phyloP scores from a whole-genome alignment of 805 yeast genomes.

The Blastobotrys chiropterorum region DNA sequence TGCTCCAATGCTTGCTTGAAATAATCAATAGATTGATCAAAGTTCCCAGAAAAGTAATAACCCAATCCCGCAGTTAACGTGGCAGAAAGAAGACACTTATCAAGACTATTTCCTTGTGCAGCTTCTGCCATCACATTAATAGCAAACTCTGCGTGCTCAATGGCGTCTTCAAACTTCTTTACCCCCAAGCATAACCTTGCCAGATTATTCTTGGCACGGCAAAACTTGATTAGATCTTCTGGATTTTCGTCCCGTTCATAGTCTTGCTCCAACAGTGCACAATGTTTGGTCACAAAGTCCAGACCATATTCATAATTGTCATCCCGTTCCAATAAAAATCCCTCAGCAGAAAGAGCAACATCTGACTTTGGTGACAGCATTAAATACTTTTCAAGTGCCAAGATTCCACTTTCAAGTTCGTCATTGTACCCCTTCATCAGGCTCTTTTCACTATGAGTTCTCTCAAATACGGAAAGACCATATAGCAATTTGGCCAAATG shows the following conservation, averaged over 20 bases:
- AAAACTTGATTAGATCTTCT: constrained; percentile 43
- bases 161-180: constrained; percentile 48
- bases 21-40: constrained; percentile 60
- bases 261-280: constrained; percentile 44
- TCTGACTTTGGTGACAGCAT: constrained; percentile 33
- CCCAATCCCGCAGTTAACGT: constrained; percentile 68
- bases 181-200: constrained; percentile 67
- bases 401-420: constrained; percentile 23
- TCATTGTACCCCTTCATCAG: not conserved
- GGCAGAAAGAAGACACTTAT: constrained; percentile 39
- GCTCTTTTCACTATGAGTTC: constrained; percentile 29
- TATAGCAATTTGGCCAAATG: constrained; percentile 66
- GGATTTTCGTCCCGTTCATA: constrained; percentile 54
- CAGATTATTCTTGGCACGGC: constrained; percentile 57
- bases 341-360: constrained; percentile 25
- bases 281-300: constrained; percentile 40
- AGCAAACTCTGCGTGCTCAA: constrained; percentile 54
- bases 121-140: constrained; percentile 36
- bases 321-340: constrained; percentile 53
- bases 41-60: constrained; percentile 54
- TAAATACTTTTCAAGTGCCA: constrained; percentile 49
- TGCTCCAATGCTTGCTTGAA: constrained; percentile 56
- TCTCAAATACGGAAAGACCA: constrained; percentile 51
- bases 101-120: constrained; percentile 20
- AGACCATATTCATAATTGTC: constrained; percentile 54